These are phyloP conservation scores for Sphagnum contortum DNA, from an alignment of 225 moss, liverwort and hornwort genomes.

Conservation along the genomic window DNA sequence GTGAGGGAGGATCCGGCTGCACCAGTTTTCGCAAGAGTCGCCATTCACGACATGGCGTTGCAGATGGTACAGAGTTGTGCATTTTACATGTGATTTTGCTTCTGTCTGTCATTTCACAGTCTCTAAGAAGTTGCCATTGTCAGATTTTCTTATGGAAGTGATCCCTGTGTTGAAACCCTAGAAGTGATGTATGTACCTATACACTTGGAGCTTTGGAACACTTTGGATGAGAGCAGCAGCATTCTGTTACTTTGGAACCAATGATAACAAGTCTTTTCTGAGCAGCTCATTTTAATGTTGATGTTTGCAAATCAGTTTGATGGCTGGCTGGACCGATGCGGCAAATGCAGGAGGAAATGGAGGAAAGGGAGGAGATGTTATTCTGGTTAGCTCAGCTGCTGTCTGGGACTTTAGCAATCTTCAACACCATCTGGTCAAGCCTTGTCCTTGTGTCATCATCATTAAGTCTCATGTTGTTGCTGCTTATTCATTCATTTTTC, in stretches of 20 bases:
- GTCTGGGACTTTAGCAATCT: constrained; percentile 96
- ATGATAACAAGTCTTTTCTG: too few species aligned
- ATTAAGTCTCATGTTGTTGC: too few species aligned
- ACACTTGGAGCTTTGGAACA: too few species aligned
- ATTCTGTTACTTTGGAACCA: too few species aligned
- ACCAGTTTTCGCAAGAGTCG: constrained; percentile 93
- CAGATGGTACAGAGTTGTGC: constrained; percentile 39
- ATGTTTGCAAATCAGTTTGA: constrained; percentile 3
- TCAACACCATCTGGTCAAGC: constrained; percentile 77
- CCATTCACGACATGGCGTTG: constrained; percentile 62
- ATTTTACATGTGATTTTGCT: not conserved
- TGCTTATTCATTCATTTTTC: too few species aligned
- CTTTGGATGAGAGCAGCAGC: too few species aligned
- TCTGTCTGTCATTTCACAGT: too few species aligned
- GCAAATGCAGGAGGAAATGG: constrained; percentile 77
- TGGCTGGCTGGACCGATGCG: constrained; percentile 2
- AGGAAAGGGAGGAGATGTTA: constrained; percentile 86
- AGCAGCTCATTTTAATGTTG: not conserved
- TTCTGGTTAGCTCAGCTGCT: constrained; percentile 70
- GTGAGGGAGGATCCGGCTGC: constrained; percentile 86
- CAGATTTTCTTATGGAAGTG: too few species aligned
- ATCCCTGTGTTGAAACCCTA: too few species aligned
- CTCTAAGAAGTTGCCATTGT: too few species aligned
- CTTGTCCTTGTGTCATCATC: not conserved
- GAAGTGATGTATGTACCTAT: too few species aligned